Evolutionary conservation across 2,329 filamentous ascomycete species (phyloP).

Genomic region (Hortaea werneckii): DNA sequence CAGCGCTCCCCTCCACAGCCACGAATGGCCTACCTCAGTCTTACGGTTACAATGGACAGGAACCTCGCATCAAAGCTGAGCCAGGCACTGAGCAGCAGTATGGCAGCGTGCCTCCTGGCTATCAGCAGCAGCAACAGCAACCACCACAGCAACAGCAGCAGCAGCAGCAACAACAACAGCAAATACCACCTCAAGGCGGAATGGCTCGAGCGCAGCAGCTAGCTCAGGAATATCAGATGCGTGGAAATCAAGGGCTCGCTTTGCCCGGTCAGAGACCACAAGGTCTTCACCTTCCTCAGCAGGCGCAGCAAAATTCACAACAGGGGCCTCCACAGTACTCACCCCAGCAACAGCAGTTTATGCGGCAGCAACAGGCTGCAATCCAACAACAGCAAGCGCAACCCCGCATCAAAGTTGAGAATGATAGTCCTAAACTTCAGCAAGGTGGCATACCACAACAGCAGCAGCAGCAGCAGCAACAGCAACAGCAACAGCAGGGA

Average conservation of each 20-base stretch:
- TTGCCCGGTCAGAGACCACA: conserved; percentile 23
- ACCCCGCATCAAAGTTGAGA: conserved; percentile 27
- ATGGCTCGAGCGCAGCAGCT: conserved; percentile 42
- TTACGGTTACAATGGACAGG: conserved; percentile 16
- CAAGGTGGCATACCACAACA: conserved; percentile 25
- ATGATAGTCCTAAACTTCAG: conserved; percentile 16
- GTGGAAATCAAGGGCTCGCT: conserved; percentile 20
- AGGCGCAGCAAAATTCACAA: conserved; percentile 24
- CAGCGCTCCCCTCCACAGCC: conserved; percentile 10
- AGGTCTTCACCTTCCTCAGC: conserved; percentile 27
- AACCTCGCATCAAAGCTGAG: conserved; percentile 44
- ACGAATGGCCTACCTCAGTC: conserved; percentile 13
- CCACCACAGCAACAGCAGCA: too few relatives aligned
- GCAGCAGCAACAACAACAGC: not conserved
- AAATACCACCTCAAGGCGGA: conserved; percentile 29
- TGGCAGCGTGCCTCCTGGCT: conserved; percentile 17
- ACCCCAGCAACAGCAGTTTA: conserved; percentile 27
- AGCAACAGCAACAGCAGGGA: conserved; percentile 28
- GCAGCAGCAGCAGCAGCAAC: conserved; percentile 26
- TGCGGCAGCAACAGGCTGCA: conserved; percentile 16
- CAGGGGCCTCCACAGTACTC: conserved; percentile 16
- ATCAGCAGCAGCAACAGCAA: conserved; percentile 8
- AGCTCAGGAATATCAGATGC: conserved; percentile 47
- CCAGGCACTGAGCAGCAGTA: conserved; percentile 28
- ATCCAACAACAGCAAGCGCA: conserved; percentile 20